phyloP scores from a whole-genome alignment of 2,329 filamentous ascomycete genomes.

The Bipolaris zeicola region DNA sequence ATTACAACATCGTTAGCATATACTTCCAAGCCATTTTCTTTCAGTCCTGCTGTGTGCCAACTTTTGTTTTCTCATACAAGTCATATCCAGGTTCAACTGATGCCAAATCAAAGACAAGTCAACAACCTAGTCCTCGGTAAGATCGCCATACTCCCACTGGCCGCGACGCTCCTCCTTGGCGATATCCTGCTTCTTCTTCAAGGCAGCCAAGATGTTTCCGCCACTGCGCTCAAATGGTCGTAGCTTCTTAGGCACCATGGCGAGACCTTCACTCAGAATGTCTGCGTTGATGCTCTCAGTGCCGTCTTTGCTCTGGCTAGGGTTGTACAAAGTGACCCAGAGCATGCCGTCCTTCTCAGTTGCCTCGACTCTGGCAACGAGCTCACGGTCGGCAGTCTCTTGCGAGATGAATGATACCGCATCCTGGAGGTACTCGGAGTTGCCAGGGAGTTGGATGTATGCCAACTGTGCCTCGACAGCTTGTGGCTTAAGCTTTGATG shows the following conservation, averaged over 20 bases:
- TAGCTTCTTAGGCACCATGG: slow-evolving; percentile 89
- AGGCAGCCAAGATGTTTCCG: slow-evolving; percentile 70
- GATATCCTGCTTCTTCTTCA: slow-evolving; percentile 74
- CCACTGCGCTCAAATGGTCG: slow-evolving; percentile 88
- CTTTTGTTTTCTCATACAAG: neutral
- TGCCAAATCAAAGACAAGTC: neutral
- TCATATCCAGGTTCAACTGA: neutral
- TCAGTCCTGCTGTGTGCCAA: neutral
- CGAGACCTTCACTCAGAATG: slow-evolving; percentile 79
- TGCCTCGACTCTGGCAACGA: slow-evolving; percentile 91
- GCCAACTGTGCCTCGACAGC: slow-evolving; percentile 85
- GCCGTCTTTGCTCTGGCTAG: slow-evolving; percentile 63
- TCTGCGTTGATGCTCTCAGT: slow-evolving; percentile 90
- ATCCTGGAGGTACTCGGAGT: slow-evolving; percentile 77
- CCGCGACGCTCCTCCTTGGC: slow-evolving; percentile 82
- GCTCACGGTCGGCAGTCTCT: slow-evolving; percentile 72
- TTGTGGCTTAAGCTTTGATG: slow-evolving; percentile 78
- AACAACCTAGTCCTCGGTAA: slow-evolving; percentile 66
- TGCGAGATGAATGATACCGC: slow-evolving; percentile 77
- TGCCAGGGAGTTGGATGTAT: slow-evolving; percentile 84
- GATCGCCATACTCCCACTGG: slow-evolving; percentile 98
- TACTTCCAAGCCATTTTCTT: neutral
- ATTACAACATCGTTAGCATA: slow-evolving; percentile 1
- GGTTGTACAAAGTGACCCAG: slow-evolving; percentile 88
- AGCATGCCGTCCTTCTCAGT: slow-evolving; percentile 80